Evolutionary conservation across 169 alveolate species (phyloP), one percentile per base, ranked within the genome.

Genomic region (Plasmodium vivax): DNA sequence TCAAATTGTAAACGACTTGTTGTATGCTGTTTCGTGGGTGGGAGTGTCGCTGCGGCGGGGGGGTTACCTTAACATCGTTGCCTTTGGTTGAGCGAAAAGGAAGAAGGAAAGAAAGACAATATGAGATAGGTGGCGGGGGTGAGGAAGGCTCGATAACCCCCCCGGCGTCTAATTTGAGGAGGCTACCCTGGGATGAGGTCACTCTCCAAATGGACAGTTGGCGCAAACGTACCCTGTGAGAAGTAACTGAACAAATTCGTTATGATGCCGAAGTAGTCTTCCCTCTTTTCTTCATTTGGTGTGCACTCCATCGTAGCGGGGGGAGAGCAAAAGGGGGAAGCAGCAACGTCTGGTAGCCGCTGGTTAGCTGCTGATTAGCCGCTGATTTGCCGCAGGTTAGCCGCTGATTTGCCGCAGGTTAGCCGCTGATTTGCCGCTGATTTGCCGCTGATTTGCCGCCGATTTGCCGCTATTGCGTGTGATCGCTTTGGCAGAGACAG

Each of bases 1-100:
- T 85, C 79, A 85, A 74, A 45, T 85, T 85, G 62, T 85, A 85
- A 73, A 85, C 93, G 10, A 85, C 79, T 85, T 85, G 93, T 19
- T 85, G 83, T 12, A 85, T 71, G 41, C 93, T 85, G 38, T 85
- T 74, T 85, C 77, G 47, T 8, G 45, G 75, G 36, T 74, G 19
- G 10, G 54, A 62, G 19, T n/a, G 10, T 9, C 12, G 41, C 30
- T 30, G 32, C 77, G 0, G 0, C 58, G 16, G 8, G 5, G 36
- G 19, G n/a, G 10, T 72, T 19, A 16, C 58, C 51, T 2, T 62
- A 16, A 71, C 19, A 12, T 68, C 41, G 34, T 16, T 43, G 30
- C 83, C 92, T 84, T 84, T 84, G 47, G 2, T 72, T 47, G n/a
- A 51, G 45, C 80, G 19, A 87, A 75, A 75, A 87, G 56, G 80